Conservation (phyloP, 2,329 filamentous ascomycete species). For the Mariannaea elegans region DNA sequence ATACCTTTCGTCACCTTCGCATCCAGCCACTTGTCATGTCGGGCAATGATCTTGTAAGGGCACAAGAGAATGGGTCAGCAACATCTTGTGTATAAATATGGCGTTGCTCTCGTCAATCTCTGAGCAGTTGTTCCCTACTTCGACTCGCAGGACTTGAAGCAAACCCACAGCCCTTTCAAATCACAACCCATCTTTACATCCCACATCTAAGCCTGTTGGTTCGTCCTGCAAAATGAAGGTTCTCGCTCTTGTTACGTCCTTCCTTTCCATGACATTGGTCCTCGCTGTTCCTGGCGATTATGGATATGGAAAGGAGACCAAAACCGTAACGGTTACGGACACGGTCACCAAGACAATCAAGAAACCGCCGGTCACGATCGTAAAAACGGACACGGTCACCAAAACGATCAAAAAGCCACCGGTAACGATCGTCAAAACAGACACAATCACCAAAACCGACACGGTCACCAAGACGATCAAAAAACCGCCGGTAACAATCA, state of each 20-base stretch:
- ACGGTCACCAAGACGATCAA: neutral
- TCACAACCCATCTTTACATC: neutral
- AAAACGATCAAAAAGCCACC: neutral
- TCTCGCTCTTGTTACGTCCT: neutral
- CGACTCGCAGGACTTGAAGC: neutral
- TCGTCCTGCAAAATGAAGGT: neutral
- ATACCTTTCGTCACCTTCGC: neutral
- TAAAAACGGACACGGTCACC: neutral
- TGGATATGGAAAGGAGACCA: neutral
- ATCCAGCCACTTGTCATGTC: neutral
- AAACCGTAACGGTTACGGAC: neutral
- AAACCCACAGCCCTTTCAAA: neutral
- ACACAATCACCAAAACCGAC: neutral
- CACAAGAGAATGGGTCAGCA: neutral
- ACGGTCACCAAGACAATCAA: neutral
- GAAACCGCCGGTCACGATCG: neutral
- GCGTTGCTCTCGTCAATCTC: neutral
- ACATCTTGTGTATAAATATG: neutral
- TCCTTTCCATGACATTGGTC: slow-evolving; percentile 1
- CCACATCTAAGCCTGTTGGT: neutral
- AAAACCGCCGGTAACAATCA: neutral
- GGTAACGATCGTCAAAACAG: neutral
- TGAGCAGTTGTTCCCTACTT: neutral
- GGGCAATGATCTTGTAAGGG: neutral
- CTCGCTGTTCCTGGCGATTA: neutral